Base-by-base conservation (phyloP, 139 green algal species). In the Medakamo hakoo region DNA sequence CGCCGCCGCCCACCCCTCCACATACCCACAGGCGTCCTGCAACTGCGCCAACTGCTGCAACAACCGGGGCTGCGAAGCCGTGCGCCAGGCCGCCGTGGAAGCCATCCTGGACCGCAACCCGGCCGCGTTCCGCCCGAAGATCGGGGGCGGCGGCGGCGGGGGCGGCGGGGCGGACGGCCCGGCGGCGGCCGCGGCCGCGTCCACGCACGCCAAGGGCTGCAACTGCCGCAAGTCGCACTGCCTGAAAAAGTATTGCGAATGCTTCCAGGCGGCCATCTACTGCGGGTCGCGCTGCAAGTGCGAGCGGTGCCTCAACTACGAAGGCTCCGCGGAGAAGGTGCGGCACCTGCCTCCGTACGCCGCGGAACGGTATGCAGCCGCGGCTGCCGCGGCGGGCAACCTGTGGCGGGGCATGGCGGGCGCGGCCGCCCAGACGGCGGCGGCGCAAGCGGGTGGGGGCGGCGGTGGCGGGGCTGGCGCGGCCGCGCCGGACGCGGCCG, bases 11-110 rank as follows among this genome's bases (percentile, higher is more conserved):
- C 40, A 52, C 40, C 40, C 40, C 16, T 16, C n/a, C n/a, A n/a
- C n/a, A n/a, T 52, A 9, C 16, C 16, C 40, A 21, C 40, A 52
- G 40, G 9, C 40, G 9, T 52, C 16, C 60, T 95, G 88, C 85
- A 93, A 92, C 75, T 95, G 88, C 73, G 49, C 81, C 22, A 86
- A 86, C 67, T 95, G 88, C 80, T 81, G 72, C 66, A 95, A 95
- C 73, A 92, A 93, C 71, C 68, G 71, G 20, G 79, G 86, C 30
- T 79, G 85, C 56, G 87, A 93, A 66, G 22, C 28, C 3, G 69
- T 71, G 27, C 64, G 88, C 27, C 81, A 93, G 73, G 61, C 72
- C 23, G 88, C 88, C 4, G 82, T 95, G 40, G 86, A 93, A 65
- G 68, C 76, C 9, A 92, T 93, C 20, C 60, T 95, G 49, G 88